Percentiles rank a stretch among this genome's conserved stretches.
Conservation (phyloP, 202 grass and related monocot genomes). For the Dendrocalamus latiflorus region DNA sequence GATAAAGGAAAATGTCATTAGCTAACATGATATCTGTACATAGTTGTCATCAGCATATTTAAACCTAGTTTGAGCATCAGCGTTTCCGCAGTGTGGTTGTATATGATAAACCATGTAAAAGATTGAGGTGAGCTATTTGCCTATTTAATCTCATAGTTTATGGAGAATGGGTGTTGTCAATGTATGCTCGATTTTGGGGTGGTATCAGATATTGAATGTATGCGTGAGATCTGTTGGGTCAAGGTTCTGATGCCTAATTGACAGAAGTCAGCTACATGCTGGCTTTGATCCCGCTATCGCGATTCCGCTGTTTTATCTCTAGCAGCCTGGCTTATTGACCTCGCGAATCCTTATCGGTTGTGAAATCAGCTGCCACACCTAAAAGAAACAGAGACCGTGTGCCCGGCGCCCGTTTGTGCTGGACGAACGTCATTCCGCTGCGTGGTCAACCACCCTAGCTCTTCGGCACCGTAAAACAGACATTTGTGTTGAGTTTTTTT, state of each 20-base stretch:
- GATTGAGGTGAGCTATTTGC: not conserved
- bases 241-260: not conserved
- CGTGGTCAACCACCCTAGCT: not conserved
- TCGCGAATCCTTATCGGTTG: not conserved
- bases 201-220: not conserved
- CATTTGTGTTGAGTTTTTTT: no score
- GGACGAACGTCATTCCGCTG: not conserved
- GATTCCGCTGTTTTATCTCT: not conserved
- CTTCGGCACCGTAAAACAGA: not conserved
- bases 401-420: not conserved
- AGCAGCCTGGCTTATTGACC: not conserved
- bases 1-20: slow-evolving; percentile 12
- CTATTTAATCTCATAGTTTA: not conserved
- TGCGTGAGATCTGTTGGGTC: not conserved
- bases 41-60: not conserved
- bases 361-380: not conserved
- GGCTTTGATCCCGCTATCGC: not conserved
- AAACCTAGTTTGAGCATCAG: not conserved
- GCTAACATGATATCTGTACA: slow-evolving; percentile 43
- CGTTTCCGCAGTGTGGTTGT: slow-evolving; percentile 5
- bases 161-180: not conserved
- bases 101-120: slow-evolving; percentile 9
- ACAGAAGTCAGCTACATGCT: not conserved
- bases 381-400: not conserved
- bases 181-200: not conserved